These are phyloP conservation scores for Mucor ambiguus DNA, from an alignment of 371 early-diverging fungal genomes.

Conservation along the genomic window DNA sequence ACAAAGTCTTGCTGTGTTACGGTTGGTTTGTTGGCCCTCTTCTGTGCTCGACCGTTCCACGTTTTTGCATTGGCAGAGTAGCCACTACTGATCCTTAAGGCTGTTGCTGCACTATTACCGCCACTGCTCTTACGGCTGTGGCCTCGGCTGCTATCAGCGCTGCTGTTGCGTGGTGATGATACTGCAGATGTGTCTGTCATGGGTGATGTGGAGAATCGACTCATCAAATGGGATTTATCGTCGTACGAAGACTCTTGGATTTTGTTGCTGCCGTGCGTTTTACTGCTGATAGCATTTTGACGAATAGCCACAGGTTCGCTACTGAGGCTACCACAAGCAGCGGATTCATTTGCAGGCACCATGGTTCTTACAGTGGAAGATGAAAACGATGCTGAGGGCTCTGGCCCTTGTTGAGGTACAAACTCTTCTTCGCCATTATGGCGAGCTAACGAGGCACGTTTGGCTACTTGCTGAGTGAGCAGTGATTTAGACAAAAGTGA, in stretches of 20 bases:
- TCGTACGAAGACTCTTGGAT: conserved; percentile 10
- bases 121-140: conserved; percentile 29
- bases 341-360: conserved; percentile 14
- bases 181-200: background rate
- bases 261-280: conserved; percentile 19
- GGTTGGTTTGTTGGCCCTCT: background rate
- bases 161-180: conserved; percentile 11
- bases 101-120: conserved; percentile 23
- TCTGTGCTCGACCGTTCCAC: conserved; percentile 22
- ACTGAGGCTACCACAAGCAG: background rate
- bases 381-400: conserved; percentile 28
- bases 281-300: conserved; percentile 12
- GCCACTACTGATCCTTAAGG: conserved; percentile 15
- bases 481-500: conserved; percentile 19
- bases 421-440: conserved; percentile 1
- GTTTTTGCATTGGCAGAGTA: conserved; percentile 20
- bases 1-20: conserved; percentile 8
- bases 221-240: conserved; percentile 3
- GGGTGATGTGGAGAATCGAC: conserved; percentile 9
- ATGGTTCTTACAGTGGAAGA: conserved; percentile 30
- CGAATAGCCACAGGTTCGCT: conserved; percentile 8
- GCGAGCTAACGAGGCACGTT: conserved; percentile 10
- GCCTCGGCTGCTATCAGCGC: conserved; percentile 8
- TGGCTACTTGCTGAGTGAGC: conserved; percentile 16
- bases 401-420: conserved; percentile 15